Base-by-base conservation (phyloP, 1,139 yeast species). In the Pichia sp. region DNA sequence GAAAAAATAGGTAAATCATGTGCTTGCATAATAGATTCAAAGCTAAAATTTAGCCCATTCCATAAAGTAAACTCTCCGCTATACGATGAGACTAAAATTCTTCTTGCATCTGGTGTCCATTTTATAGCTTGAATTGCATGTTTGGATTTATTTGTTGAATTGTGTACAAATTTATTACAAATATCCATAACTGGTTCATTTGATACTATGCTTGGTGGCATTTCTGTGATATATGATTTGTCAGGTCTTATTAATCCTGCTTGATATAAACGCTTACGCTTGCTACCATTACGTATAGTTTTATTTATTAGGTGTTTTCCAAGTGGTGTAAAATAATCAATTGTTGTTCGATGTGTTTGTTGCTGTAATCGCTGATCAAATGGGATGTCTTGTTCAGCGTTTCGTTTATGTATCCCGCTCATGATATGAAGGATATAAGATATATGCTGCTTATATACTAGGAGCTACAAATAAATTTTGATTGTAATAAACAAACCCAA, bases 21-120 rank as follows among this genome's bases (percentile, higher is more conserved):
- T 0, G 98, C 97, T 70, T 92, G 98, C 94, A 90, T 92, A 57
- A 94, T 89, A 45, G 96, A 87, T 65, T 92, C 99, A 63, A 92
- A 90, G 63, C 88, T 89, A 69, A 92, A 92, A 7, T 96, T 85
- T 76, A 86, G 78, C 15, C 97, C 97, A 65, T 90, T 90, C 98
- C 98, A 92, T 39, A 92, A 72, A 7, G 98, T 90, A 66, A 92
- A 90, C 63, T 92, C 99, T 32, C 99, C 99, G 53, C 89, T 80
- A 67, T 86, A 89, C 18, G 95, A 81, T 0, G 96, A 96, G 8
- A 95, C 95, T 45, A 92, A 73, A 51, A 94, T 71, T 55, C 98
- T 71, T 56, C 97, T 74, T 0, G 97, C 97, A 57, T 90, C 97
- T 0, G 97, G 97, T 0, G 98, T 92, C 96, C 97, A 92, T 63